Evolutionary conservation across 345 rosid genomes (phyloP).

Genomic region (Syzygium aromaticum): DNA sequence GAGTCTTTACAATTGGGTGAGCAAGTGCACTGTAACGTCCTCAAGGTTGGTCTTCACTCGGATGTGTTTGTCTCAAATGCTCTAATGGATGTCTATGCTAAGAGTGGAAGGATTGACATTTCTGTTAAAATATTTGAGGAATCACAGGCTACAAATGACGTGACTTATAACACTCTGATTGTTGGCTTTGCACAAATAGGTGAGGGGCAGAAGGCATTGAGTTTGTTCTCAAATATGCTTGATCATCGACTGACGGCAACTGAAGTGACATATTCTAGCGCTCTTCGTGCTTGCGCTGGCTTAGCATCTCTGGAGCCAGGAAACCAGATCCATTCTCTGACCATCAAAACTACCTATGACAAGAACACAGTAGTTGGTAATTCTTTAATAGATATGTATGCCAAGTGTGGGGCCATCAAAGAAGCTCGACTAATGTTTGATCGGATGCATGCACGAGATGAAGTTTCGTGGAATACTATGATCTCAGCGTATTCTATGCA

Average conservation of each 20-base stretch:
- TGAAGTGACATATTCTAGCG: constrained; percentile 76
- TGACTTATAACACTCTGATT: constrained; percentile 81
- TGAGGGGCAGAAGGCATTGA: constrained; percentile 48
- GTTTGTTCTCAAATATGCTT: constrained; percentile 49
- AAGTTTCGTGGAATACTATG: constrained; percentile 74
- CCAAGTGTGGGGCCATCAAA: constrained; percentile 74
- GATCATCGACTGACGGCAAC: constrained; percentile 39
- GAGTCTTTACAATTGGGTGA: constrained; percentile 39
- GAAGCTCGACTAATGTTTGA: constrained; percentile 54
- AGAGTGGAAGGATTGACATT: constrained; percentile 59
- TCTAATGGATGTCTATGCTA: constrained; percentile 71
- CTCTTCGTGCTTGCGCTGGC: constrained; percentile 69
- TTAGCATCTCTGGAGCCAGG: constrained; percentile 71
- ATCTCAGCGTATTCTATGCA: constrained; percentile 80
- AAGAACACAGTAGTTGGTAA: constrained; percentile 46
- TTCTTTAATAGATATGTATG: constrained; percentile 88
- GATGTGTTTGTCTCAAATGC: constrained; percentile 68
- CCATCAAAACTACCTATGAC: constrained; percentile 48
- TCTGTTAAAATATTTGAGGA: constrained; percentile 51
- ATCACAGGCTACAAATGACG: constrained; percentile 39
- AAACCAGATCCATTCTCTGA: constrained; percentile 56
- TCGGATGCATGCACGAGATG: constrained; percentile 30
- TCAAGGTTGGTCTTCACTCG: constrained; percentile 38
- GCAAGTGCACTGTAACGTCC: constrained; percentile 57
- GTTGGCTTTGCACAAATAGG: constrained; percentile 58